Percentiles rank a stretch among this genome's conserved stretches.
phyloP scores from a whole-genome alignment of 2,329 filamentous ascomycete genomes.

The Fusarium concolor region DNA sequence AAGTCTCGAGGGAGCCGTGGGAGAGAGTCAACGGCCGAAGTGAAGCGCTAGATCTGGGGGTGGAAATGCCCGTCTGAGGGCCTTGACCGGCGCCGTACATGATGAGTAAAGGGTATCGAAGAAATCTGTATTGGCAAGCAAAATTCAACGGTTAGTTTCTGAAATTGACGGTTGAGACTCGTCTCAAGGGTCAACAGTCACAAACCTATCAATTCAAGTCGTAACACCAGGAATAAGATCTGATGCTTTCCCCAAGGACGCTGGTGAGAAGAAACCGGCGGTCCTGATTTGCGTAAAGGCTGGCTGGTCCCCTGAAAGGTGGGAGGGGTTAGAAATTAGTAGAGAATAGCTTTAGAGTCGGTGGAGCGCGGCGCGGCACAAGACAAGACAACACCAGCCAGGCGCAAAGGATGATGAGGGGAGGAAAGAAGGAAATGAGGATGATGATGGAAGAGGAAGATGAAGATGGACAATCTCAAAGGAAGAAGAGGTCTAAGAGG shows the following conservation, averaged over 20 bases:
- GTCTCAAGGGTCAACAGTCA: conserved; percentile 17
- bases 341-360: conserved; percentile 41
- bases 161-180: background rate
- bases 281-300: conserved; percentile 45
- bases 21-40: conserved; percentile 89
- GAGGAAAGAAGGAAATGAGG: conserved; percentile 36
- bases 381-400: conserved; percentile 47
- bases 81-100: conserved; percentile 90
- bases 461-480: conserved; percentile 48
- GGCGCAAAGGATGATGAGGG: conserved; percentile 39
- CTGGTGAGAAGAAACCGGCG: conserved; percentile 42
- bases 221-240: conserved; percentile 39
- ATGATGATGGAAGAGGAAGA: conserved; percentile 37
- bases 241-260: conserved; percentile 46
- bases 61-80: conserved; percentile 95
- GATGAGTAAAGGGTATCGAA: conserved; percentile 61
- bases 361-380: conserved; percentile 44
- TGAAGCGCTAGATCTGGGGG: conserved; percentile 91
- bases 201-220: conserved; percentile 51
- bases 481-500: conserved; percentile 44
- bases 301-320: conserved; percentile 46
- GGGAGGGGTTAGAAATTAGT: conserved; percentile 47
- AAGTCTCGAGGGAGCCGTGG: conserved; percentile 96
- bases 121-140: conserved; percentile 43
- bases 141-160: conserved; percentile 35